Percentiles rank a stretch among this genome's conserved stretches.
phyloP scores from a whole-genome alignment of 306 rosid genomes.

The Rosa rugosa region DNA sequence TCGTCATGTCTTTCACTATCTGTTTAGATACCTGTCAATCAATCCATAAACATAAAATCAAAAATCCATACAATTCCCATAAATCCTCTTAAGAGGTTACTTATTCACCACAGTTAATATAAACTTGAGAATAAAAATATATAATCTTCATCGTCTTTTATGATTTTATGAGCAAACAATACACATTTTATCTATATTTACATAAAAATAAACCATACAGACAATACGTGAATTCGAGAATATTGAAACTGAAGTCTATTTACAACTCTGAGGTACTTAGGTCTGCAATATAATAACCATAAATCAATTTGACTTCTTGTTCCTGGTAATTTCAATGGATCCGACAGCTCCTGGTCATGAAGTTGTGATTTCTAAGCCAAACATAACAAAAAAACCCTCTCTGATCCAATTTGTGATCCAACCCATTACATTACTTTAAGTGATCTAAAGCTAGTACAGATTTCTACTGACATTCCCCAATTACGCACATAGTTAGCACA shows the following conservation, averaged over 20 bases:
- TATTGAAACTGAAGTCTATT: background rate
- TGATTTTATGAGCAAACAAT: background rate
- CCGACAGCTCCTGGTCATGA: no score
- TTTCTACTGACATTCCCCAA: no score
- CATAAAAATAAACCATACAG: background rate
- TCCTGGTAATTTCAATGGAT: background rate
- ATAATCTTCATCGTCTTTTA: background rate
- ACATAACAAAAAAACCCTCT: no score
- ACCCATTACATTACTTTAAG: no score
- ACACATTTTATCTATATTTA: background rate
- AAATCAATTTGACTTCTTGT: background rate
- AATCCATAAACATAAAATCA: background rate
- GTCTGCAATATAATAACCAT: background rate
- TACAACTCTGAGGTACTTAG: background rate
- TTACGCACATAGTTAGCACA: no score
- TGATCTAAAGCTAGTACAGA: no score
- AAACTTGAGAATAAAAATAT: no score
- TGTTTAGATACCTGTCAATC: background rate
- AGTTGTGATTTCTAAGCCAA: no score
- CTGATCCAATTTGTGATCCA: no score
- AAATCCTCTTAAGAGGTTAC: background rate
- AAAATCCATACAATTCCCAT: background rate
- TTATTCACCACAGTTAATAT: background rate
- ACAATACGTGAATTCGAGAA: no score
- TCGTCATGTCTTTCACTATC: conserved; percentile 53